A percentile compares a stretch with the other conserved stretches of the same genome.
Evolutionary conservation across 257 asterid genomes (phyloP).

Genomic region (Solanum virginianum): DNA sequence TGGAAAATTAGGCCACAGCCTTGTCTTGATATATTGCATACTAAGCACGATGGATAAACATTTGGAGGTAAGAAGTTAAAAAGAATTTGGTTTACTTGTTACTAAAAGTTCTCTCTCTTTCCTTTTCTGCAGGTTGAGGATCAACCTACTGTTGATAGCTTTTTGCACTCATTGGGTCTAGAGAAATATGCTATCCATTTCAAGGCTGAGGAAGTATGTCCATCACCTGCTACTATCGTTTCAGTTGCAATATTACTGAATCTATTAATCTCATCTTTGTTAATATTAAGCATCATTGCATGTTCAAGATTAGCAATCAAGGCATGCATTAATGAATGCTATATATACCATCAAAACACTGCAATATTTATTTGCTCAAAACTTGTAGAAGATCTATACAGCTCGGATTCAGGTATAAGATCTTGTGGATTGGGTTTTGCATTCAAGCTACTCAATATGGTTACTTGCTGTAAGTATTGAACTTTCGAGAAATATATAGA

Average conservation of each 20-base stretch:
- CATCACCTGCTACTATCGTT: not conserved
- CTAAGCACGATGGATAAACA: not conserved
- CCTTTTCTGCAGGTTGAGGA: slow-evolving; percentile 52
- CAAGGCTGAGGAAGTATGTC: slow-evolving; percentile 87
- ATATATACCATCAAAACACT: not conserved
- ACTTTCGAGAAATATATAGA: not conserved
- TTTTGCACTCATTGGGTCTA: slow-evolving; percentile 65
- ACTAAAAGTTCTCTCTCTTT: not conserved
- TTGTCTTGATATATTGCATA: not conserved
- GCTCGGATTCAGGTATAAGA: not conserved
- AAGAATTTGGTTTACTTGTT: not conserved
- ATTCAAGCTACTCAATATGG: not conserved
- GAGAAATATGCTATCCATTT: slow-evolving; percentile 63
- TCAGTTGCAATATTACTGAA: not conserved
- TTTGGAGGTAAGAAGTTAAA: not conserved
- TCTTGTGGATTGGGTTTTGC: not conserved
- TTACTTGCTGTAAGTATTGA: not conserved
- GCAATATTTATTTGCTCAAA: not conserved
- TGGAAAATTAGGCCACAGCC: not conserved
- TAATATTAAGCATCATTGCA: not conserved
- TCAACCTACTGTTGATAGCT: slow-evolving; percentile 63
- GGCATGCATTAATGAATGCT: not conserved
- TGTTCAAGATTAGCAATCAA: not conserved
- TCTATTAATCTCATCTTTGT: not conserved
- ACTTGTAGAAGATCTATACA: not conserved